Percentiles rank a stretch among this genome's conserved stretches.
These are phyloP conservation scores for Acanthamoeba culbertsoni DNA, from an alignment of 208 protist species.

Conservation along the genomic window DNA sequence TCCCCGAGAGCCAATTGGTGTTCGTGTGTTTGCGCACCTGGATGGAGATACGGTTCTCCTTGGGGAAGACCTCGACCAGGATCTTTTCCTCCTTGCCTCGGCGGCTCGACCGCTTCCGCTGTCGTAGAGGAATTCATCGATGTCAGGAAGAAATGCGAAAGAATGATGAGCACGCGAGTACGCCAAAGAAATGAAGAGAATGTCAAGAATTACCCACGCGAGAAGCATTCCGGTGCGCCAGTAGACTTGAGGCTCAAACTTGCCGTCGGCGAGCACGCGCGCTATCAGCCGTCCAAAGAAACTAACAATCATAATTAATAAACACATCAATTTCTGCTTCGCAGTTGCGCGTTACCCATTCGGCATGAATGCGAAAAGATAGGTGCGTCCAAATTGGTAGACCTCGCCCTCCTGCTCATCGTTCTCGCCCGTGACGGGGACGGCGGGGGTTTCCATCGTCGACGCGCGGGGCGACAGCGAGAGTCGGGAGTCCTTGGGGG, in stretches of 20 bases:
- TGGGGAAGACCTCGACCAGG: conserved; percentile 5
- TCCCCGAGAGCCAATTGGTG: conserved; percentile 3
- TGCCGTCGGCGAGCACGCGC: conserved; percentile 11
- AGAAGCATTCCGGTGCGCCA: conserved; percentile 28
- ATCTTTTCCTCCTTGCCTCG: conserved; percentile 16
- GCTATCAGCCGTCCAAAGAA: conserved; percentile 18
- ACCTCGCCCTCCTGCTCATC: not conserved
- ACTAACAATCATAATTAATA: not conserved
- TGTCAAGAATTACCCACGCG: no score
- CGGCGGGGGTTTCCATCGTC: no score
- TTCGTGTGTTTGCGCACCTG: conserved; percentile 10
- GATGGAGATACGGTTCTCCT: conserved; percentile 28
- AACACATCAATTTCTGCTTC: not conserved
- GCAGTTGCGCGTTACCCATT: not conserved
- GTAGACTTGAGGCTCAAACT: conserved; percentile 37
- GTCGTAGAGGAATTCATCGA: no score
- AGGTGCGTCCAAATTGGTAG: conserved; percentile 6
- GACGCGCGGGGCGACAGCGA: no score
- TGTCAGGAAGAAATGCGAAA: no score
- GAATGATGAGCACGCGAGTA: not conserved
- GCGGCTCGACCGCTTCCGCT: not conserved
- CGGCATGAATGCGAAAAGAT: conserved; percentile 20
- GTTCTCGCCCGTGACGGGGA: no score
- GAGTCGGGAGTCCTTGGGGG: no score
- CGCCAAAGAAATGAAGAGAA: not conserved